These are phyloP conservation scores for Viridothelium virens DNA, from an alignment of 495 filamentous ascomycete genomes.

Conservation along the genomic window DNA sequence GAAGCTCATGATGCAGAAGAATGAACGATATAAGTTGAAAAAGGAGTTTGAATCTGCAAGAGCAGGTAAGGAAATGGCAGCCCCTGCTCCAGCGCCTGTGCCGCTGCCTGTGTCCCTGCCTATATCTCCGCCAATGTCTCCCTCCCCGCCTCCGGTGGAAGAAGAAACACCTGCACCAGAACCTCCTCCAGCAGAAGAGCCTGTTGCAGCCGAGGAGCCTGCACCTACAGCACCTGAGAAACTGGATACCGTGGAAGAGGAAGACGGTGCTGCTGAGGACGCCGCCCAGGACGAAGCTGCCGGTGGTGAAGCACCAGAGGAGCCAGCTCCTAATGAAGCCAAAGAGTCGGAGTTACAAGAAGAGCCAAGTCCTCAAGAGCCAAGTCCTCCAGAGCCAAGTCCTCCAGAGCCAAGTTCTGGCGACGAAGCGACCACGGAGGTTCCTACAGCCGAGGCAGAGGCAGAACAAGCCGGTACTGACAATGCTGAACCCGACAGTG, in stretches of 20 bases:
- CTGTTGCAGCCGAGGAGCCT: neutral
- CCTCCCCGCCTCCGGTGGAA: too few species aligned
- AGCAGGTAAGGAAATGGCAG: neutral
- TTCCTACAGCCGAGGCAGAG: neutral
- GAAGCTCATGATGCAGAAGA: slow-evolving; percentile 6
- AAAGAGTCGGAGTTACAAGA: neutral
- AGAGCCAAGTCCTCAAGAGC: neutral
- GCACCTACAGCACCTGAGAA: neutral
- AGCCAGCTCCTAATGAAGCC: neutral
- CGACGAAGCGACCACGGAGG: neutral
- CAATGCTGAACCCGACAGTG: neutral
- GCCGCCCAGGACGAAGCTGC: neutral
- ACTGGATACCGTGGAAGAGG: neutral
- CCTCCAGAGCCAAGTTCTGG: neutral
- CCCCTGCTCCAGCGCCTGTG: neutral
- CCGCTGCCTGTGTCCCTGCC: neutral
- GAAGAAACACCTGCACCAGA: neutral
- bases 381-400: neutral
- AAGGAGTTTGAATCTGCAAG: neutral
- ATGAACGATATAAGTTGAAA: slow-evolving; percentile 2
- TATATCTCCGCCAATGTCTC: too few species aligned
- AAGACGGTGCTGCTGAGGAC: neutral
- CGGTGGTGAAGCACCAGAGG: neutral
- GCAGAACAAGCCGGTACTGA: neutral
- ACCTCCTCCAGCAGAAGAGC: neutral